Percentiles rank a stretch among this genome's conserved stretches.
phyloP scores from a whole-genome alignment of 1,139 yeast genomes.

The Sugiyamaella sp. region DNA sequence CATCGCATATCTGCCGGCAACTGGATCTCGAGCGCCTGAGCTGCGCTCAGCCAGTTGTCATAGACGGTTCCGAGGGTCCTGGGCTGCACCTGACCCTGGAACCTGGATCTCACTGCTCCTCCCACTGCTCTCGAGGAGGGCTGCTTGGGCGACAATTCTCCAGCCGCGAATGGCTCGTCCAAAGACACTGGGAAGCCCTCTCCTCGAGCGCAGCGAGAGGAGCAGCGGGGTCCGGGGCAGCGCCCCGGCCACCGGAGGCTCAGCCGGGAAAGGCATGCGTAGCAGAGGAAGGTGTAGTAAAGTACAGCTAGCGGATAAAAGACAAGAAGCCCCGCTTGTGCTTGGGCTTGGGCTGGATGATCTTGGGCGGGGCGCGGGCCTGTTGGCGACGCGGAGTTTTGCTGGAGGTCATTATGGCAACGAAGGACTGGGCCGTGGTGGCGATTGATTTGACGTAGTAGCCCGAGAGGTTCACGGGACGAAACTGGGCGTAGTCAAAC shows the following conservation, averaged over 20 bases:
- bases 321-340: conserved; percentile 9
- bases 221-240: neutral
- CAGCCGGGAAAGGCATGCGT: no score
- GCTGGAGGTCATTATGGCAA: conserved; percentile 15
- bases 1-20: neutral
- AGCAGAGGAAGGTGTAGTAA: neutral
- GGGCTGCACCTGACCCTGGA: neutral
- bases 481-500: conserved; percentile 13
- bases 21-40: no score
- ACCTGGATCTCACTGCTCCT: neutral
- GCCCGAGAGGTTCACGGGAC: conserved; percentile 2
- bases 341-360: neutral
- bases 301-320: conserved; percentile 1
- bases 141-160: neutral
- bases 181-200: neutral
- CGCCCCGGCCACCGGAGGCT: neutral
- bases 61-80: no score
- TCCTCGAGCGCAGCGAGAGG: neutral
- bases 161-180: no score
- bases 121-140: neutral
- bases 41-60: no score
- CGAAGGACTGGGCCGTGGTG: conserved; percentile 14
- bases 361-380: neutral
- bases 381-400: conserved; percentile 13
- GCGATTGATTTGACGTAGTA: conserved; percentile 12